Percentiles rank a stretch among this genome's conserved stretches.
phyloP scores from a whole-genome alignment of 2,329 filamentous ascomycete genomes.

The Penicillium digitatum region DNA sequence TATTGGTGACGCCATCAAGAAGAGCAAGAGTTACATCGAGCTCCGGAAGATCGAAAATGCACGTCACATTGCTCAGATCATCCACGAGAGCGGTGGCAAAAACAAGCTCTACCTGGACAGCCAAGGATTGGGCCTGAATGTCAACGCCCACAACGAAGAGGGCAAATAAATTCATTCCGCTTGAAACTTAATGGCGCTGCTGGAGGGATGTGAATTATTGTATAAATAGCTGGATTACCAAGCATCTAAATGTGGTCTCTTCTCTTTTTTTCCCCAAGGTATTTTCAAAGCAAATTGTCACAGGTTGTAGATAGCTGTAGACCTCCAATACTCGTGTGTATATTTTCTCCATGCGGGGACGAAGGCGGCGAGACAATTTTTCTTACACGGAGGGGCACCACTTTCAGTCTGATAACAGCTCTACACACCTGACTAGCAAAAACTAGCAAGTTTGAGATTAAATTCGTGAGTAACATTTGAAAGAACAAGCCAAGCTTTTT shows the following conservation, averaged over 20 bases:
- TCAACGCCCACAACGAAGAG: conserved; percentile 46
- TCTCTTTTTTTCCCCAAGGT: conserved; percentile 21
- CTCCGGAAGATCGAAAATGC: conserved; percentile 98
- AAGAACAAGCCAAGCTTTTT: background rate
- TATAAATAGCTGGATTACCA: conserved; percentile 38
- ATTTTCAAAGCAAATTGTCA: background rate
- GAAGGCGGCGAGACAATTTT: conserved; percentile 32
- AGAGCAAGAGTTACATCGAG: conserved; percentile 94
- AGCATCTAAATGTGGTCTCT: conserved; percentile 35
- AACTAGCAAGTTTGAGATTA: background rate
- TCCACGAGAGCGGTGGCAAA: conserved; percentile 79
- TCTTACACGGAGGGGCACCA: conserved; percentile 18
- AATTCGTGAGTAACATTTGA: background rate
- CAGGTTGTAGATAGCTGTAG: background rate
- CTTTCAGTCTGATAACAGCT: conserved; percentile 2
- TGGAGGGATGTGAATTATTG: conserved; percentile 26
- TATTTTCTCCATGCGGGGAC: conserved; percentile 25
- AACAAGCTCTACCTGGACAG: conserved; percentile 94
- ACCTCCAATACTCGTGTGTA: background rate
- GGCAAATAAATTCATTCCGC: conserved; percentile 30
- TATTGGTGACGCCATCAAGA: conserved; percentile 99
- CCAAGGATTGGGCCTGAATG: conserved; percentile 85
- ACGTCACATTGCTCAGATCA: conserved; percentile 75
- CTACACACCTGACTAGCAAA: background rate
- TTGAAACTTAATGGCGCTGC: conserved; percentile 22